phyloP scores from a whole-genome alignment of 2,329 filamentous ascomycete species.

The Nothopassalora personata region DNA sequence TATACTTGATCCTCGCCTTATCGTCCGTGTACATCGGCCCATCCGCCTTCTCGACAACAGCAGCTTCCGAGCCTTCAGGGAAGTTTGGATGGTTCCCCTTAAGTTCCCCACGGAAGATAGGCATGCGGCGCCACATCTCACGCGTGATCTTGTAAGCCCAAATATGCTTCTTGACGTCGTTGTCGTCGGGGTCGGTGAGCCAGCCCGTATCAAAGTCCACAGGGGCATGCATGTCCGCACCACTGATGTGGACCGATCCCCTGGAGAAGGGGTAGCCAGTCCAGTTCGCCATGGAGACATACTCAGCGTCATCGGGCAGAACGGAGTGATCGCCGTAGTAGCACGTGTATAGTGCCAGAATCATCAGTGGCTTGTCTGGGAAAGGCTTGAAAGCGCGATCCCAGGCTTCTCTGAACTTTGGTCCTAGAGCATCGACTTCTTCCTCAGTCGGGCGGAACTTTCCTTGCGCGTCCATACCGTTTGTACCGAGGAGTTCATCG shows the following conservation, averaged over 20 bases:
- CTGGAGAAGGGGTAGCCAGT: constrained; percentile 58
- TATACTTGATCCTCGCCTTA: constrained; percentile 41
- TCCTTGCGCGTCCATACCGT: constrained; percentile 47
- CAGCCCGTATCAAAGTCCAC: constrained; percentile 56
- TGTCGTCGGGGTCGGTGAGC: constrained; percentile 49
- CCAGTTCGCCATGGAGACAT: constrained; percentile 50
- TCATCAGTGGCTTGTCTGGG: constrained; percentile 46
- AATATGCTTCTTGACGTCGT: constrained; percentile 55
- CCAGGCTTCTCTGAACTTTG: constrained; percentile 51
- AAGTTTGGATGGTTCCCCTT: constrained; percentile 36
- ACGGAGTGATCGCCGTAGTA: constrained; percentile 31
- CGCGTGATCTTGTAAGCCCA: constrained; percentile 64
- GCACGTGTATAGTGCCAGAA: constrained; percentile 37
- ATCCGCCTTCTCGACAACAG: constrained; percentile 30
- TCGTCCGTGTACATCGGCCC: constrained; percentile 41
- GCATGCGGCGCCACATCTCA: constrained; percentile 54
- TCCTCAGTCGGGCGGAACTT: constrained; percentile 53
- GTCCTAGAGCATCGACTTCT: constrained; percentile 50
- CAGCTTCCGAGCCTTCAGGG: constrained; percentile 43
- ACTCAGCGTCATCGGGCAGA: constrained; percentile 42
- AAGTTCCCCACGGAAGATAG: constrained; percentile 45
- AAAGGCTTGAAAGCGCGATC: constrained; percentile 49
- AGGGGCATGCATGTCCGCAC: constrained; percentile 40
- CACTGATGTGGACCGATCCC: constrained; percentile 56
- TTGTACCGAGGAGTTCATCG: constrained; percentile 53